Conservation (phyloP, 2,329 filamentous ascomycete species). For the Neofusicoccum cordaticola region DNA sequence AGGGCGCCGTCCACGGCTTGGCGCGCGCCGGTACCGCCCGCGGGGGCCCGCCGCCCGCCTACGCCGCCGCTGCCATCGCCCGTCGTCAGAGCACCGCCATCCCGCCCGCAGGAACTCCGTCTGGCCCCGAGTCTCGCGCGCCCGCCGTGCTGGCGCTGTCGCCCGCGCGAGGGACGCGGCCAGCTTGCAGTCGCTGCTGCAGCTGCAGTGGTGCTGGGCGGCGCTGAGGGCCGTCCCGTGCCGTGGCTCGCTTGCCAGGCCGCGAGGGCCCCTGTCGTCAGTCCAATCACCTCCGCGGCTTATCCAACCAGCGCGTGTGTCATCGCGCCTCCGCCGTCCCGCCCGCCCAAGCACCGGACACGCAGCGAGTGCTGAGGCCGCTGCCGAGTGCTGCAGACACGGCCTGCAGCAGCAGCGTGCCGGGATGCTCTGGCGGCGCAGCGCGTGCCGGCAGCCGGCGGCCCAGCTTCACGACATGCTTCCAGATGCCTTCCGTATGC, state of each 20-base stretch:
- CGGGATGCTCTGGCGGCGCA: not conserved
- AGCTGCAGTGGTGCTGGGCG: not conserved
- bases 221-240: conserved; percentile 3
- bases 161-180: not conserved
- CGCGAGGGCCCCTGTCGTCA: no score
- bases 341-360: no score
- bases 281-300: not conserved
- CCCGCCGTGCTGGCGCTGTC: no score
- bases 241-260: not conserved
- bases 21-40: not conserved
- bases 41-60: not conserved
- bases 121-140: no score
- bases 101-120: no score
- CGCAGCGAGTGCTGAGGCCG: no score
- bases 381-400: no score
- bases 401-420: no score
- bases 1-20: not conserved
- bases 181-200: not conserved
- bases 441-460: not conserved
- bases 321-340: no score
- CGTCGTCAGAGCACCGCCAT: not conserved
- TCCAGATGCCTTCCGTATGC: not conserved
- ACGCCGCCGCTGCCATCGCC: no score
- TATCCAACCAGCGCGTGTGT: not conserved
- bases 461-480: not conserved